Evolutionary conservation across 1,284 basidiomycete species (phyloP), one percentile per base, ranked within the genome.

Genomic region (Microbotryum saponariae): DNA sequence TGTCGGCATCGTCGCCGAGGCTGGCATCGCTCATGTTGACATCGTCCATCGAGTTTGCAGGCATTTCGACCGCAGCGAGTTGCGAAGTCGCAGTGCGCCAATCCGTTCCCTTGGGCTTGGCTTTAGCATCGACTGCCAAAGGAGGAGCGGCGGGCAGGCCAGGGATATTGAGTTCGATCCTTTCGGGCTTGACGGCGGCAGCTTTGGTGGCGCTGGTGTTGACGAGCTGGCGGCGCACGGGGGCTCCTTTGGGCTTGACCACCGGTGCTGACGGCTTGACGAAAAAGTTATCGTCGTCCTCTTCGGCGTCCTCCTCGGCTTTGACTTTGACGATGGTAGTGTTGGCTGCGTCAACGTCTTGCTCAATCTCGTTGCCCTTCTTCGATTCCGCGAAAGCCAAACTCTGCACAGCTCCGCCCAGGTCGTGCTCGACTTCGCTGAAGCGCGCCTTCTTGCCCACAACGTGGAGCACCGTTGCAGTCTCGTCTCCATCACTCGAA

Each of bases 101-200:
- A 51, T 72, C 66, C 60, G 61, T 56, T 21, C 66, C 69, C 47
- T 67, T 65, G 27, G 61, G 59, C 25, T 66, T 64, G 31, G 62
- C 57, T 89, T 86, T 70, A 88, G 87, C 3, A 89, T 81, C 20
- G 84, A 82, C 18, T 88, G 79, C 88, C 88, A 50, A 52, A 4
- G 62, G 59, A 12, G 65, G 56, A 18, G 61, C 51, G 21, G 61
- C 29, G 42, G 62, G 62, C 29, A 63, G 10, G 68, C 66, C 50
- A 64, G 49, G 46, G 58, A 62, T 51, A 53, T 67, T 37, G 7
- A 58, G 57, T 63, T 72, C 66, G 9, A 58, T 45, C 31, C 37
- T 42, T 42, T 42, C 37, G 37, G 37, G 62, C 58, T 64, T 70
- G 54, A 52, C 21, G 31, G 58, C 18, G 27, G 33, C 37, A 2